Conservation (phyloP, 441 rosid genomes). For the Aquilaria agallochum region DNA sequence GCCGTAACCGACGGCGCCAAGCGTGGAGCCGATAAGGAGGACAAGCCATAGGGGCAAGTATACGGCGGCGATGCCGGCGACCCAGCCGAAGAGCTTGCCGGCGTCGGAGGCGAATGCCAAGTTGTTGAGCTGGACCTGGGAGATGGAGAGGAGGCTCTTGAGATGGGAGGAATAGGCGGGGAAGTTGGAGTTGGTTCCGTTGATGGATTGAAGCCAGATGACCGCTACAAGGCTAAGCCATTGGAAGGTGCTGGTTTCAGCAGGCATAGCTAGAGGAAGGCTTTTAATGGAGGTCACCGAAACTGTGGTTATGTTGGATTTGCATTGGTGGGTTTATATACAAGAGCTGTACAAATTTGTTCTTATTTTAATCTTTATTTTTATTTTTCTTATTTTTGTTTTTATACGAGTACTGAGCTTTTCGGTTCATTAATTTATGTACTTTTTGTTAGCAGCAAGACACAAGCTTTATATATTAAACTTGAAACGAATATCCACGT, state of each 20-base stretch:
- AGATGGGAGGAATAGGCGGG: conserved; percentile 88
- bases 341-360: not conserved
- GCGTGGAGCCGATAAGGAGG: conserved; percentile 57
- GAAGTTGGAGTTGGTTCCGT: conserved; percentile 75
- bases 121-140: conserved; percentile 74
- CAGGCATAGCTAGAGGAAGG: conserved; percentile 21
- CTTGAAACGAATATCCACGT: too few species aligned
- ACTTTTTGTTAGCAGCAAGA: too few species aligned
- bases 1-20: conserved; percentile 73
- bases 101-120: conserved; percentile 92
- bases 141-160: conserved; percentile 58
- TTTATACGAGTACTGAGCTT: too few species aligned
- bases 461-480: too few species aligned
- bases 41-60: conserved; percentile 72
- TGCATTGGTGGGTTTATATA: not conserved
- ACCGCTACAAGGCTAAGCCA: conserved; percentile 77
- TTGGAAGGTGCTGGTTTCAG: conserved; percentile 16
- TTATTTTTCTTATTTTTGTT: too few species aligned
- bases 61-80: conserved; percentile 70
- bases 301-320: not conserved
- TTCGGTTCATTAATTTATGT: too few species aligned
- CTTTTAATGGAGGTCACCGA: not conserved
- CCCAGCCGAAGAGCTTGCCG: conserved; percentile 77
- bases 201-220: conserved; percentile 79
- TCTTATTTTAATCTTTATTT: too few species aligned